These are phyloP conservation scores for Akanthomyces uredinophilus DNA, from an alignment of 2,329 filamentous ascomycete species.

Conservation along the genomic window DNA sequence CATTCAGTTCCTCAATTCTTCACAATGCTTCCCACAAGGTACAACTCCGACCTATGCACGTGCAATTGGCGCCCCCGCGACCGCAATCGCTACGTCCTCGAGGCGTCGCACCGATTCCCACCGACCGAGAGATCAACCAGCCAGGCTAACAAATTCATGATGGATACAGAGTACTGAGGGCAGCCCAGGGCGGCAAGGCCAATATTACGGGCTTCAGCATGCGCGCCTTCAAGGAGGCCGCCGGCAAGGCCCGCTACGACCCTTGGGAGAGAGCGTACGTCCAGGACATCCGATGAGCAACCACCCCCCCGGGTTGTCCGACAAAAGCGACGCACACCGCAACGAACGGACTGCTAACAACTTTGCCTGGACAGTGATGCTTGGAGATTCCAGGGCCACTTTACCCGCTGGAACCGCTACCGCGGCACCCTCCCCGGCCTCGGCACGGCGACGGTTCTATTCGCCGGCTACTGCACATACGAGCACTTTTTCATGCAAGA, in stretches of 20 bases:
- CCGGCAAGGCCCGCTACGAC: slow-evolving; percentile 58
- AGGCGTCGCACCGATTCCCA: neutral
- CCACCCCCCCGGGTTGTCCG: neutral
- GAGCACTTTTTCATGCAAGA: slow-evolving; percentile 84
- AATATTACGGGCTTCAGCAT: slow-evolving; percentile 93
- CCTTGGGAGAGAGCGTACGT: slow-evolving; percentile 63
- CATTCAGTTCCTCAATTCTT: slow-evolving; percentile 15
- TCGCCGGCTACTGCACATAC: slow-evolving; percentile 81
- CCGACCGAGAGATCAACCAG: neutral
- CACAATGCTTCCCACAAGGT: slow-evolving; percentile 39
- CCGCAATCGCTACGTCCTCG: neutral
- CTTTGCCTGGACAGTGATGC: slow-evolving; percentile 62
- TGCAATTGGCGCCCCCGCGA: neutral
- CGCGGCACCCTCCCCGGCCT: slow-evolving; percentile 81
- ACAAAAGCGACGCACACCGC: neutral
- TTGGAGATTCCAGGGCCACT: slow-evolving; percentile 89
- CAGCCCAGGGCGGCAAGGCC: slow-evolving; percentile 50
- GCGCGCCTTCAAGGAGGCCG: slow-evolving; percentile 68
- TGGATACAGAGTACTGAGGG: slow-evolving; percentile 41
- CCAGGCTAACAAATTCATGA: neutral
- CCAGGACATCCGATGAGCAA: neutral
- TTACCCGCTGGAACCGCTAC: slow-evolving; percentile 86
- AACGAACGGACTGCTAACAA: neutral
- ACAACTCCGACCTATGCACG: slow-evolving; percentile 13
- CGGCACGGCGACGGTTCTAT: slow-evolving; percentile 87